Conservation (phyloP, 768 basidiomycete genomes). For the Trametes punicea region DNA sequence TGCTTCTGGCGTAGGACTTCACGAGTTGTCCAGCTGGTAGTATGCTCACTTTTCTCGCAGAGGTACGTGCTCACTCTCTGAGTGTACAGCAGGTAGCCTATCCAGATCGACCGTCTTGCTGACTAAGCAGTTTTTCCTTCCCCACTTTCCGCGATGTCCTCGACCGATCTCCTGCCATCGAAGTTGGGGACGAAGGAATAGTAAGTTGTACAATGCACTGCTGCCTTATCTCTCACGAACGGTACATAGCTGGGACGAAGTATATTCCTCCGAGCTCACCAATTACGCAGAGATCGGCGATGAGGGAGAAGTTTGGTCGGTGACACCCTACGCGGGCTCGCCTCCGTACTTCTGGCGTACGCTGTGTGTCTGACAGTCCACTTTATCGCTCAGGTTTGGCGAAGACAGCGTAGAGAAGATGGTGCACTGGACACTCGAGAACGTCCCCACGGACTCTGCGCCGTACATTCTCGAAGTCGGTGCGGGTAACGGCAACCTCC, state of each 20-base stretch:
- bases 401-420: slow-evolving; percentile 73
- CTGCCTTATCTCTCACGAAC: neutral
- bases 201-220: slow-evolving; percentile 41
- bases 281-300: slow-evolving; percentile 79
- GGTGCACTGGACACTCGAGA: slow-evolving; percentile 64
- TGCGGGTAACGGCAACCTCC: slow-evolving; percentile 73
- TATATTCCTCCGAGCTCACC: slow-evolving; percentile 65
- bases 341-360: too few species aligned
- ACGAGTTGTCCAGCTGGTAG: too few species aligned
- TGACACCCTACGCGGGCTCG: neutral
- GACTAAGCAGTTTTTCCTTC: slow-evolving; percentile 26
- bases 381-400: slow-evolving; percentile 64
- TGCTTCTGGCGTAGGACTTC: too few species aligned
- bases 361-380: too few species aligned
- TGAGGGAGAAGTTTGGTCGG: slow-evolving; percentile 83
- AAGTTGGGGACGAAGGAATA: slow-evolving; percentile 77
- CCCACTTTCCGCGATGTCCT: slow-evolving; percentile 20
- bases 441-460: slow-evolving; percentile 46
- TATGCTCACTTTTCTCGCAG: too few species aligned
- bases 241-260: slow-evolving; percentile 65
- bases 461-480: slow-evolving; percentile 71
- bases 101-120: slow-evolving; percentile 8
- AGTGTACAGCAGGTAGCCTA: neutral
- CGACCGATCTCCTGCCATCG: slow-evolving; percentile 57
- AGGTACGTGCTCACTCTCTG: neutral